Percentiles rank a stretch among this genome's conserved stretches.
Conservation (phyloP, 2,329 filamentous ascomycete genomes). For the Ascochyta viciae-villosae region DNA sequence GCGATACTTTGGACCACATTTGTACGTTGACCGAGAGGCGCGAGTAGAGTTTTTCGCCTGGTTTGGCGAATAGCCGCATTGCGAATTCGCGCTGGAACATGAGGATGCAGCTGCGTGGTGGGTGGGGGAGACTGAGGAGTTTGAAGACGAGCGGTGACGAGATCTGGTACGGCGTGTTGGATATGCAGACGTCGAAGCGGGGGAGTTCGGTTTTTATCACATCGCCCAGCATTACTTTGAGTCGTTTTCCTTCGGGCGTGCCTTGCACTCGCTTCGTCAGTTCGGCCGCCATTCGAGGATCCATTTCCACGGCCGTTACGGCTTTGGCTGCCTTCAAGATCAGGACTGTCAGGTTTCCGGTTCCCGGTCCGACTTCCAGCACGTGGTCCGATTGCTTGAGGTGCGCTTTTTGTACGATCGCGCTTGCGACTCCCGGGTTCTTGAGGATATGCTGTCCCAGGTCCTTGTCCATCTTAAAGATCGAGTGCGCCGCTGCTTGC, state of each 20-base stretch:
- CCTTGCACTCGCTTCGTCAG: constrained; percentile 93
- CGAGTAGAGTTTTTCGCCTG: constrained; percentile 87
- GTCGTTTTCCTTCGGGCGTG: constrained; percentile 75
- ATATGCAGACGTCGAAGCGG: constrained; percentile 81
- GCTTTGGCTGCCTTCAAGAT: constrained; percentile 89
- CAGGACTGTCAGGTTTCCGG: constrained; percentile 85
- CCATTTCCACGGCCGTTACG: constrained; percentile 86
- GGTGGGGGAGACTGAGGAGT: constrained; percentile 80
- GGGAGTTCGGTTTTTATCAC: constrained; percentile 85
- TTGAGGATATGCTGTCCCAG: constrained; percentile 92
- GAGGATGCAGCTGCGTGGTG: constrained; percentile 84
- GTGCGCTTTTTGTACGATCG: constrained; percentile 84
- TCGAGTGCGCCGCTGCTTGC: constrained; percentile 70
- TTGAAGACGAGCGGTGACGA: constrained; percentile 92
- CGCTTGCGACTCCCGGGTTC: constrained; percentile 83
- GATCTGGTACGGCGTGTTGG: constrained; percentile 80
- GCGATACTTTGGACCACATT: constrained; percentile 79
- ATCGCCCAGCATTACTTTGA: constrained; percentile 90
- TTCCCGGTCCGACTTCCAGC: constrained; percentile 90
- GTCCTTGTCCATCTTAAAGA: constrained; percentile 97
- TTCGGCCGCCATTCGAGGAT: constrained; percentile 96
- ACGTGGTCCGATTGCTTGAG: constrained; percentile 89
- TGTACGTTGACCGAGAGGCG: constrained; percentile 92
- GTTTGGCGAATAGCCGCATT: constrained; percentile 84
- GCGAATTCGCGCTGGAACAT: constrained; percentile 98